Percentiles rank a stretch among this genome's conserved stretches.
phyloP scores from a whole-genome alignment of 1,139 yeast genomes.

The Debaryomyces robertsiae region DNA sequence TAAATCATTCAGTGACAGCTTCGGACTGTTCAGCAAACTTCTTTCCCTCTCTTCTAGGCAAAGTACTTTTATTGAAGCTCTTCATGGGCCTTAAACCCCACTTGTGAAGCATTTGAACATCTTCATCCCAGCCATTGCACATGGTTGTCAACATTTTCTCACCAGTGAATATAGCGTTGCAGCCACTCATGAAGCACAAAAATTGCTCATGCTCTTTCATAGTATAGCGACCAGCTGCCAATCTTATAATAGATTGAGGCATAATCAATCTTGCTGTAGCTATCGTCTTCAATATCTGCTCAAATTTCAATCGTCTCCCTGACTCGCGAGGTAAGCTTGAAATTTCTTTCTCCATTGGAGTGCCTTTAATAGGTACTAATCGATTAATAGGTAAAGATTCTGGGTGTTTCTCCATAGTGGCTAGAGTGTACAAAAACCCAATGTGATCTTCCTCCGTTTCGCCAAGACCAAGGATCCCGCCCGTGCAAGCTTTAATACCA shows the following conservation, averaged over 20 bases:
- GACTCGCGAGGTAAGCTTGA: constrained; percentile 42
- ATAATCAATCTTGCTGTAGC: constrained; percentile 76
- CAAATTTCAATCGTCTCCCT: constrained; percentile 51
- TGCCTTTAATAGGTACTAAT: constrained; percentile 77
- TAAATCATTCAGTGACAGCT: no score
- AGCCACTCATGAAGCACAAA: constrained; percentile 75
- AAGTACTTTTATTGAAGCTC: constrained; percentile 33
- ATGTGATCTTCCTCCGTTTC: constrained; percentile 73
- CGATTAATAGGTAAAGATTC: constrained; percentile 82
- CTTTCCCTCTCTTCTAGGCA: background rate
- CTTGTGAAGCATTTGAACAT: constrained; percentile 60
- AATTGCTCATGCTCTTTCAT: constrained; percentile 80
- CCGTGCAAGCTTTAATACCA: constrained; percentile 74
- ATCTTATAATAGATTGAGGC: constrained; percentile 70
- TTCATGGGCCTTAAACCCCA: constrained; percentile 79
- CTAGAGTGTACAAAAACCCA: constrained; percentile 65
- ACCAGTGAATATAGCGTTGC: constrained; percentile 81
- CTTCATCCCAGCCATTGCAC: constrained; percentile 88
- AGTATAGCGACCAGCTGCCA: constrained; percentile 82
- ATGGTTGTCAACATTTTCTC: constrained; percentile 80
- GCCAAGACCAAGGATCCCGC: constrained; percentile 80
- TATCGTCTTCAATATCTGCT: constrained; percentile 64
- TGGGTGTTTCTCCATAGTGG: constrained; percentile 71
- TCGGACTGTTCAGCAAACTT: no score
- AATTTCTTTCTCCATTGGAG: constrained; percentile 67